Base-by-base conservation (phyloP, 805 yeast species). In the Starmerella kuoi region DNA sequence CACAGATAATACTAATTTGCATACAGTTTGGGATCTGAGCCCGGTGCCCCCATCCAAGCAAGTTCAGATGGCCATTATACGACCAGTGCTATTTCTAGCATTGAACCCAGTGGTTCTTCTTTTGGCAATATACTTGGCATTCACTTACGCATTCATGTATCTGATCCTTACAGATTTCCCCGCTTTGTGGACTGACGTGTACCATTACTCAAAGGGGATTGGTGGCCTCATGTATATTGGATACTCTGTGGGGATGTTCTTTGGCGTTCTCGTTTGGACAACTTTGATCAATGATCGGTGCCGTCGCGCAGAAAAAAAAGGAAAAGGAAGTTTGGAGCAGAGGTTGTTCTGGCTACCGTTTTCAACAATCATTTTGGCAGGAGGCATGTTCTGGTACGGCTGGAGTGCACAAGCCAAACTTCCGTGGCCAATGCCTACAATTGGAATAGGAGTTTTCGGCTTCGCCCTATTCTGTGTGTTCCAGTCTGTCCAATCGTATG, bases 311-410 rank as follows among this genome's bases (percentile, higher is more conserved):
- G 33, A 28, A 8, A 19, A 33, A 2, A 17, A 8, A 5, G 81
- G 81, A 7, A 71, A 72, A 11, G 52, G 73, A 9, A 71, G 72
- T 47, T 84, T 84, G 1, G 85, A 78, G 54, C 76, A 57, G 55
- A 61, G 81, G 37, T 55, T 78, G 24, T 77, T 77, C 12, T 61
- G 69, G 40, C 56, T 77, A 31, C 63, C 73, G 47, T 57, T 64
- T 14, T 62, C 71, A 17, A 75, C 79, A 1, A 48, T 77, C 27
- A 53, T 69, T 15, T 66, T 74, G 48, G 77, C 84, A 0, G 63
- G 67, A 12, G 85, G 84, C 0, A 61, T 78, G 32, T 62, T 79
- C 46, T 74, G 82, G 74, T 77, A 74, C 52, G 86, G 85, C 14
- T 79, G 85, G 86, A 69, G 77, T 26, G 77, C 80, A 1, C 63